Percentiles rank a stretch among this genome's conserved stretches.
Conservation (phyloP, 192 early-diverging fungal genomes). For the Glomus cerebriforme region DNA sequence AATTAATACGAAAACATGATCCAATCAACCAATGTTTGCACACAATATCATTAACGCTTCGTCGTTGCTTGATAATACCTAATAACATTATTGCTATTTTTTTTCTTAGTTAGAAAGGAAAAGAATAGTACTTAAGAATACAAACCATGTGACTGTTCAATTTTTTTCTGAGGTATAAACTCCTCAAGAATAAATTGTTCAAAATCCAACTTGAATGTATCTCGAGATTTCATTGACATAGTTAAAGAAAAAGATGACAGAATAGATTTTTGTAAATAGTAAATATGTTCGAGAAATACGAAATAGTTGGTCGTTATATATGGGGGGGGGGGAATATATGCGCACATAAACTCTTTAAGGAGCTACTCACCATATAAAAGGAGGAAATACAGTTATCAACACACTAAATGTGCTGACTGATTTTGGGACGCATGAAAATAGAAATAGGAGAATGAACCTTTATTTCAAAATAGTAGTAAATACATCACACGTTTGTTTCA, state of each 20-base stretch:
- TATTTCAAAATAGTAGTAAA: too few species aligned
- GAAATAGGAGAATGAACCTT: too few species aligned
- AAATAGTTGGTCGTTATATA: background rate
- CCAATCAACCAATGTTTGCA: background rate
- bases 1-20: background rate
- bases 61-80: background rate
- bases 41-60: background rate
- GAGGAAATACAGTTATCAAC: too few species aligned
- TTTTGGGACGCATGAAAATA: too few species aligned
- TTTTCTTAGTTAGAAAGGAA: background rate
- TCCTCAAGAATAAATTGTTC: background rate
- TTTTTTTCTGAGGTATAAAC: background rate
- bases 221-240: background rate
- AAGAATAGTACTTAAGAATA: background rate
- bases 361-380: too few species aligned
- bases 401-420: too few species aligned
- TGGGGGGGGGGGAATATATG: too few species aligned
- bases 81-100: background rate
- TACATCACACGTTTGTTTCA: too few species aligned
- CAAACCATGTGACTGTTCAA: background rate
- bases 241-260: background rate
- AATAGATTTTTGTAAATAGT: background rate
- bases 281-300: background rate
- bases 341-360: too few species aligned
- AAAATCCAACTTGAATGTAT: background rate